Conservation (phyloP, 208 protist species). For the Leptomonas seymouri region DNA sequence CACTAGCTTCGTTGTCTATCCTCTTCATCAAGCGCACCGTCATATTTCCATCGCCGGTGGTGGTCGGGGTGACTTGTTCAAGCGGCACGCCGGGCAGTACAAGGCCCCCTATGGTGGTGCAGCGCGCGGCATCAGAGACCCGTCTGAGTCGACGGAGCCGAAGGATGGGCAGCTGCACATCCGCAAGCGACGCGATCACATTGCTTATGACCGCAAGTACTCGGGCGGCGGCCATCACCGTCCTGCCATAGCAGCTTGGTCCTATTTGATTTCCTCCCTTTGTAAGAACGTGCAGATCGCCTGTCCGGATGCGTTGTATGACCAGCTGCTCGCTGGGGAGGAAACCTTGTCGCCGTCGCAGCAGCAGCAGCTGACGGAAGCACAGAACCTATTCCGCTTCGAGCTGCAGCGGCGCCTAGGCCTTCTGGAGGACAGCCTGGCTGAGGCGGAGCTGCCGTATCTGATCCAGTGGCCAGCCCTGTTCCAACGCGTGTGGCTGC, state of each 20-base stretch:
- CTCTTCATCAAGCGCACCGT: background rate
- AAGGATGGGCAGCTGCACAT: slow-evolving; percentile 72
- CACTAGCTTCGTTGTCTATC: background rate
- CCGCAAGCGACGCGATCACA: slow-evolving; percentile 56
- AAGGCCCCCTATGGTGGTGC: slow-evolving; percentile 26
- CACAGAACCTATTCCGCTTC: slow-evolving; percentile 64
- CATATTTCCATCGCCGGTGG: slow-evolving; percentile 25
- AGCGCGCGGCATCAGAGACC: slow-evolving; percentile 47
- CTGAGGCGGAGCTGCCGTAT: slow-evolving; percentile 57
- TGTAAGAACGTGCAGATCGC: slow-evolving; percentile 37
- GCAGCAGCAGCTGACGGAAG: slow-evolving; percentile 28
- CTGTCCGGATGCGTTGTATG: slow-evolving; percentile 31
- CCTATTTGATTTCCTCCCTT: slow-evolving; percentile 65
- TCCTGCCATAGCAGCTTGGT: slow-evolving; percentile 55
- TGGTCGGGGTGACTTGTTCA: slow-evolving; percentile 65
- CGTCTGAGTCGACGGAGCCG: slow-evolving; percentile 61
- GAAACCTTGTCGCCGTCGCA: slow-evolving; percentile 27
- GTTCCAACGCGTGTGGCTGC: slow-evolving; percentile 63
- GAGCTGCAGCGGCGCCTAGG: slow-evolving; percentile 76
- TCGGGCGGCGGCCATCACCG: slow-evolving; percentile 31
- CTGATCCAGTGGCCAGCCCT: slow-evolving; percentile 61
- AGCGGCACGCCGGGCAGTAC: slow-evolving; percentile 33
- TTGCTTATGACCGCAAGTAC: slow-evolving; percentile 17
- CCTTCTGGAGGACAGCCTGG: slow-evolving; percentile 79
- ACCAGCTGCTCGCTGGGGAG: slow-evolving; percentile 30